Evolutionary conservation across 1,284 basidiomycete species (phyloP).

Genomic region (Wolfiporia cocos): DNA sequence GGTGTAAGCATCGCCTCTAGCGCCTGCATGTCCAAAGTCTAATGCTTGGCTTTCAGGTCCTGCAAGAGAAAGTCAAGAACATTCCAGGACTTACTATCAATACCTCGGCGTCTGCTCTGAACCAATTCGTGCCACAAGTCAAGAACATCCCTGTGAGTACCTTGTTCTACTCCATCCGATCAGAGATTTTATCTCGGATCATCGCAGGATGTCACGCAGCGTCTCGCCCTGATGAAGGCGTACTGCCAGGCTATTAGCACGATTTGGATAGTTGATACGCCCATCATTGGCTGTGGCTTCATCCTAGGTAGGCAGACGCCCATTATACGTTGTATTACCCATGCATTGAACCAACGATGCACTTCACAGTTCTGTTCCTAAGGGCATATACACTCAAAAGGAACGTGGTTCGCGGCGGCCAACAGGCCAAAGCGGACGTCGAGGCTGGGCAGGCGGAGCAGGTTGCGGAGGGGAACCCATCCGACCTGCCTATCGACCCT

Average conservation of each 20-base stretch:
- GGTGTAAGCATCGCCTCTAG: no score
- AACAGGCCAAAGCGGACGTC: slow-evolving; percentile 17
- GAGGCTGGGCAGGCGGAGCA: slow-evolving; percentile 14
- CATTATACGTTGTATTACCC: not conserved
- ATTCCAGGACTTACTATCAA: slow-evolving; percentile 45
- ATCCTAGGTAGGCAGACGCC: slow-evolving; percentile 42
- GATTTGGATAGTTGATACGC: slow-evolving; percentile 70
- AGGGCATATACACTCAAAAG: slow-evolving; percentile 59
- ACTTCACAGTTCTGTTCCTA: slow-evolving; percentile 41
- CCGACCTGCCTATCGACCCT: slow-evolving; percentile 4
- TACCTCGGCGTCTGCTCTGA: slow-evolving; percentile 49
- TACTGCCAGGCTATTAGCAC: slow-evolving; percentile 63
- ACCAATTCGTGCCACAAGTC: slow-evolving; percentile 46
- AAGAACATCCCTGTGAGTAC: slow-evolving; percentile 47
- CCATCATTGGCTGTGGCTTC: slow-evolving; percentile 51
- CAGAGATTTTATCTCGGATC: not conserved
- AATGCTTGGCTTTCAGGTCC: slow-evolving; percentile 35
- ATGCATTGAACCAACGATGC: not conserved
- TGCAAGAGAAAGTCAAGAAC: slow-evolving; percentile 40
- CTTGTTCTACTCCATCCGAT: not conserved
- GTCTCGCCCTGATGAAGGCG: slow-evolving; percentile 54
- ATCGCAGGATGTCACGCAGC: slow-evolving; percentile 39
- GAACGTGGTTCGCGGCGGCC: slow-evolving; percentile 39
- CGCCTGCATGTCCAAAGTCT: no score
- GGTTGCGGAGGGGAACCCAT: slow-evolving; percentile 7